Evolutionary conservation across 1,284 basidiomycete genomes (phyloP), one percentile per base, ranked within the genome.

Genomic region (Irpex lacteus): DNA sequence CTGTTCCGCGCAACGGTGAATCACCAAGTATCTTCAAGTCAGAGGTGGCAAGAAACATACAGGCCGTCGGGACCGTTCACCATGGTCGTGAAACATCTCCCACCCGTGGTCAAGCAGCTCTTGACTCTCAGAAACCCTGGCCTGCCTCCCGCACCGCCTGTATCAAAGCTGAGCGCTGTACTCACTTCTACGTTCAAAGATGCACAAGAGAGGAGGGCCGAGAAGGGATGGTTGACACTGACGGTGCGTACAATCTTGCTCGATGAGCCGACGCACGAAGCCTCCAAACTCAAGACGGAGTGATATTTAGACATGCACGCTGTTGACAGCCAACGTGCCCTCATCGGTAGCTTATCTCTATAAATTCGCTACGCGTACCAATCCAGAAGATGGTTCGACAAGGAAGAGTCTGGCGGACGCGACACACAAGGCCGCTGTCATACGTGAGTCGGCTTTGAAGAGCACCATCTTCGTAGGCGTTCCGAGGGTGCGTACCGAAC

Each of bases 391-490:
- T 65, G 75, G 74, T 32, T 73, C 73, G 68, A 79, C 82, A 68
- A 76, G 78, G 65, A 75, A 73, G 53, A 80, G 78, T 68, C 69
- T 87, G 64, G 71, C 81, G 66, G 82, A 83, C 60, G 84, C 85
- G 61, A 80, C 90, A 67, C 84, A 85, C 74, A 88, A 85, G 70
- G 94, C 92, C 68, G 91, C 87, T 67, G 76, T 96, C 70, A 96
- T 98, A 87, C 86, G 97, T 60, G 97, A 99, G 80, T 88, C 92
- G 7, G 95, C 95, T 4, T 76, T 99, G 74, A 98, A 99, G 80
- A 96, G 94, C 71, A 89, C 91, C 73, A 93, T 96, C 69, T 96
- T 98, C 76, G 88, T 94, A 67, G 96, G 96, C 50, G 94, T 97
- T 63, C 94, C 95, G 69, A 86, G 93, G 76, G 92, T 94, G 72